phyloP scores from a whole-genome alignment of 495 filamentous ascomycete species.

The Cercophora newfieldiana region DNA sequence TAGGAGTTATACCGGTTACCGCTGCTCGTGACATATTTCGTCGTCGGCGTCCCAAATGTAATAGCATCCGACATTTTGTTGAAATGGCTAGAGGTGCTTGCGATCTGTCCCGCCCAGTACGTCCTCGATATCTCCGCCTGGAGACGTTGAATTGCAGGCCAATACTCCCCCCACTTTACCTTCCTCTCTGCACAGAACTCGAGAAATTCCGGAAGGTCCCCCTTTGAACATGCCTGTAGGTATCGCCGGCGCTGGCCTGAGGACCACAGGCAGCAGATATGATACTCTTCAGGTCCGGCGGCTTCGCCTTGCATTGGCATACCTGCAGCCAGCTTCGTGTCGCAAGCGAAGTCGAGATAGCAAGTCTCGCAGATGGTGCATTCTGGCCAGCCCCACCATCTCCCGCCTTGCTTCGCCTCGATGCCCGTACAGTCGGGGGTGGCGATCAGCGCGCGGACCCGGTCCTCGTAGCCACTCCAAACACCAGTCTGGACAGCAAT shows the following conservation, averaged over 20 bases:
- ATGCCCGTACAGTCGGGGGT: background rate
- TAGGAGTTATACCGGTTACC: conserved; percentile 7
- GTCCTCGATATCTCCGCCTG: background rate
- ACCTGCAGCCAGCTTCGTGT: background rate
- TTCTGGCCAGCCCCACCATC: conserved; percentile 10
- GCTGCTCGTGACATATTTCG: background rate
- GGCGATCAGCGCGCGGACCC: background rate
- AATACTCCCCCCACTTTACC: background rate
- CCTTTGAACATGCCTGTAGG: background rate
- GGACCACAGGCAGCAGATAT: conserved; percentile 4
- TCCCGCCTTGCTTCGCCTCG: conserved; percentile 7
- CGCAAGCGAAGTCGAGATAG: background rate
- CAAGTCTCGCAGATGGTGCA: conserved; percentile 4
- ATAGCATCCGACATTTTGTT: conserved; percentile 1
- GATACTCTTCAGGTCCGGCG: background rate
- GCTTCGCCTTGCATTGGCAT: conserved; percentile 2
- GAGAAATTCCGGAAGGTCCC: conserved; percentile 1
- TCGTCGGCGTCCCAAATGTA: background rate
- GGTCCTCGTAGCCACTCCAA: conserved; percentile 6
- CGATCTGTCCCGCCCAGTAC: conserved; percentile 1
- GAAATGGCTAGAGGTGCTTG: background rate
- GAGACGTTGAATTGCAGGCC: conserved; percentile 5
- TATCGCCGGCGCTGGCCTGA: background rate
- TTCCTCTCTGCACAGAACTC: conserved; percentile 1
- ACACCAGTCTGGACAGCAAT: conserved; percentile 1